phyloP scores from a whole-genome alignment of 1,284 basidiomycete species.

The Heterobasidion parviporum region DNA sequence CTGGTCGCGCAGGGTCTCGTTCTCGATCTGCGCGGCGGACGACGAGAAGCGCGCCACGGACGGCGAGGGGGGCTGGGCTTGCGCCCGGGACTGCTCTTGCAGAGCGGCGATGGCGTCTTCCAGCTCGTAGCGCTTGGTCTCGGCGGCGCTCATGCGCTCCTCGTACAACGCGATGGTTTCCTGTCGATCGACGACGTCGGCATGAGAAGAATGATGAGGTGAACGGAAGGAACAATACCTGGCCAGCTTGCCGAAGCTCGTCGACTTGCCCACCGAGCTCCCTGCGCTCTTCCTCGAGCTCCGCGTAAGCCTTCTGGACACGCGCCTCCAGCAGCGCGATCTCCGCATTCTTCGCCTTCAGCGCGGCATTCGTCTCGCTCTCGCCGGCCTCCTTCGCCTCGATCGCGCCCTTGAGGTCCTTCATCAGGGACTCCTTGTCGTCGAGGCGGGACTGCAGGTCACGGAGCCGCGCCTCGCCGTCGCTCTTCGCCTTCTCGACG shows the following conservation, averaged over 20 bases:
- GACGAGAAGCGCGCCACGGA: slow-evolving; percentile 32
- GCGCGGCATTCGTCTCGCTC: slow-evolving; percentile 38
- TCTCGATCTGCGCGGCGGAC: slow-evolving; percentile 83
- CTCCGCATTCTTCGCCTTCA: slow-evolving; percentile 48
- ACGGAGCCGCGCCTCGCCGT: slow-evolving; percentile 36
- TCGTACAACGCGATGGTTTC: slow-evolving; percentile 92
- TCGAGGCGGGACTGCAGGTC: slow-evolving; percentile 43
- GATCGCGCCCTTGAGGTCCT: slow-evolving; percentile 42
- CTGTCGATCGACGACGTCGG: slow-evolving; percentile 26
- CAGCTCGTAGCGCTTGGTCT: slow-evolving; percentile 70
- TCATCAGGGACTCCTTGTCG: slow-evolving; percentile 33
- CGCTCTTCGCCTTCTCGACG: slow-evolving; percentile 34
- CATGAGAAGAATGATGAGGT: slow-evolving; percentile 1
- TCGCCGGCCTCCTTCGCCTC: slow-evolving; percentile 45
- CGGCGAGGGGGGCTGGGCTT: slow-evolving; percentile 31
- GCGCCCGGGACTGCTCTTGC: slow-evolving; percentile 45
- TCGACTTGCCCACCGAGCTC: slow-evolving; percentile 69
- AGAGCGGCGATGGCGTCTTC: slow-evolving; percentile 61
- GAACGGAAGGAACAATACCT: slow-evolving; percentile 36
- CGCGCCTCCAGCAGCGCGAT: slow-evolving; percentile 44
- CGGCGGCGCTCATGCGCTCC: slow-evolving; percentile 67
- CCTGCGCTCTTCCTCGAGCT: slow-evolving; percentile 57
- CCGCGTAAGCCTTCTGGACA: slow-evolving; percentile 36
- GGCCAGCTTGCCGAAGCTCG: slow-evolving; percentile 76
- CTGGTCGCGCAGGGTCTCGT: slow-evolving; percentile 85